These are phyloP conservation scores for Corymbia calophylla DNA, from an alignment of 441 rosid species.

Conservation along the genomic window DNA sequence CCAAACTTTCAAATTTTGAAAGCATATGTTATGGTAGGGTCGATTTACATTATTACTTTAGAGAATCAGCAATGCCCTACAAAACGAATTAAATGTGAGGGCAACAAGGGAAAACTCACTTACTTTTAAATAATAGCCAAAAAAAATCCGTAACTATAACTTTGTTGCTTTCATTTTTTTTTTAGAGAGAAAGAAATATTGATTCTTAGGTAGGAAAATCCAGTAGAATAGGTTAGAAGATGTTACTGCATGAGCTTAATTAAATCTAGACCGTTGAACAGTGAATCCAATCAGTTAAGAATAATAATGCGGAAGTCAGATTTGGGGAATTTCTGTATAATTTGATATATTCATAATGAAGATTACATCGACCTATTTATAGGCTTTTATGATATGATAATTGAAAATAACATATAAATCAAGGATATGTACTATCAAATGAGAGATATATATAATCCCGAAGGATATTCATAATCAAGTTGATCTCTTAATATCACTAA, in stretches of 20 bases:
- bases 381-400: too few relatives aligned
- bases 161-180: neutral
- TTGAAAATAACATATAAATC: too few relatives aligned
- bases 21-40: neutral
- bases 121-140: neutral
- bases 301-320: too few relatives aligned
- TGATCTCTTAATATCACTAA: too few relatives aligned
- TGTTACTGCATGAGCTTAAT: neutral
- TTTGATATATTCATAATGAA: too few relatives aligned
- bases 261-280: fast-evolving
- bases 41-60: neutral
- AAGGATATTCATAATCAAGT: too few relatives aligned
- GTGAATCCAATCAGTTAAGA: neutral
- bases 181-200: neutral
- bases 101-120: neutral
- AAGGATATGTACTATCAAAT: too few relatives aligned
- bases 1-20: neutral
- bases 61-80: neutral
- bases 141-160: neutral
- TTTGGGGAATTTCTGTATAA: too few relatives aligned
- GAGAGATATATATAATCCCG: too few relatives aligned
- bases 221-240: neutral
- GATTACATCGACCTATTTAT: too few relatives aligned
- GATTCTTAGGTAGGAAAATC: neutral
- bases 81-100: neutral